Evolutionary conservation across 805 yeast genomes (phyloP), one percentile per base, ranked within the genome.

Genomic region (Hanseniaspora occidentalis): DNA sequence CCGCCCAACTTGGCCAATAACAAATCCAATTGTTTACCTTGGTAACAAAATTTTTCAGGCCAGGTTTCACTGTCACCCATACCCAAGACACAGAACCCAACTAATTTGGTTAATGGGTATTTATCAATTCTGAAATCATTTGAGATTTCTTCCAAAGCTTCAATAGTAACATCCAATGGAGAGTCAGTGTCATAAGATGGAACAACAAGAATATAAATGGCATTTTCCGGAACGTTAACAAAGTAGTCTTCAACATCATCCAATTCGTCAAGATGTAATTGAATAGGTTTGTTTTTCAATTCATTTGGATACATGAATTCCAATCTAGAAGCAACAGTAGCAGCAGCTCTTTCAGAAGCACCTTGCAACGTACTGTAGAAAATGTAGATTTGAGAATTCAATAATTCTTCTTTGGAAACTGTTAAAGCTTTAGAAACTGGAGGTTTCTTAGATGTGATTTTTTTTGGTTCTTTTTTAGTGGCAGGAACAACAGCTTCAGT

Each of bases 111-210:
- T 50, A 86, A 63, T 3, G 96, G 95, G 47, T 74, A 77, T 45
- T 83, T 83, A 53, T 85, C 95, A 25, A 86, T 73, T 48, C 96
- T 69, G 63, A 84, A 84, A 57, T 86, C 96, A 45, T 79, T 79
- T 45, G 74, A 74, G 1, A 94, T 84, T 41, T 86, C 96, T 46
- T 74, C 69, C 48, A 86, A 65, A 35, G 83, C 77, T 50, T 84
- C 94, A 42, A 86, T 63, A 57, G 85, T 84, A 54, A 76, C 88
- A 58, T 86, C 96, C 24, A 88, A 69, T 11, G 96, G 96, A 1
- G 94, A 83, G 57, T 86, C 96, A 0, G 88, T 82, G 48, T 85
- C 96, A 54, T 86, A 86, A 0, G 95, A 84, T 1, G 96, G 96
- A 24, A 86, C 65, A 13, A 86, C 84, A 43, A 86, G 47, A 27